phyloP scores from a whole-genome alignment of 495 filamentous ascomycete species.

The Aspergillus bridgeri region DNA sequence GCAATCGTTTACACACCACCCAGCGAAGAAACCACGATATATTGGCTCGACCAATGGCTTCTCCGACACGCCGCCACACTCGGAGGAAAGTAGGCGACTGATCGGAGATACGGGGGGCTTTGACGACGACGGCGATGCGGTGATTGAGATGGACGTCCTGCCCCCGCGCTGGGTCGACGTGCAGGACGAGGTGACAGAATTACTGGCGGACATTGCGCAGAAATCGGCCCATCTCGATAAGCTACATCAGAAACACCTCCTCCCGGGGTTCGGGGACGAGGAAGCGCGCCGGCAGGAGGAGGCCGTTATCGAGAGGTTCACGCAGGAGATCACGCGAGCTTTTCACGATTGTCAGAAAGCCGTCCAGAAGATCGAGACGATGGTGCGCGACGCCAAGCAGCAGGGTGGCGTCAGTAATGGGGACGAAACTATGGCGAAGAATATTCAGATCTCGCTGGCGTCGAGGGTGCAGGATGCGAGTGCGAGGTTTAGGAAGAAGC shows the following conservation, averaged over 20 bases:
- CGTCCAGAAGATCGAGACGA: conserved; percentile 79
- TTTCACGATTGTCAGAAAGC: conserved; percentile 88
- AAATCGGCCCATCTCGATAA: conserved; percentile 84
- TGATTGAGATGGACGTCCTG: conserved; percentile 97
- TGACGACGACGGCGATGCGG: conserved; percentile 85
- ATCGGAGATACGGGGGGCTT: conserved; percentile 69
- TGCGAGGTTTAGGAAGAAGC: conserved; percentile 90
- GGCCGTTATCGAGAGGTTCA: conserved; percentile 81
- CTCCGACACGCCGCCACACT: conserved; percentile 55
- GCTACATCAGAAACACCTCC: conserved; percentile 92
- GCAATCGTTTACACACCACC: conserved; percentile 95
- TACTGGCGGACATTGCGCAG: conserved; percentile 73
- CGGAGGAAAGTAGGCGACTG: conserved; percentile 81
- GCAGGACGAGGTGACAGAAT: conserved; percentile 85
- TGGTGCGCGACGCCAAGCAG: conserved; percentile 72
- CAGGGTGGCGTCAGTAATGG: conserved; percentile 65
- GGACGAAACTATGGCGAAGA: conserved; percentile 93
- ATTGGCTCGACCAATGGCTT: conserved; percentile 69
- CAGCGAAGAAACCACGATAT: conserved; percentile 77
- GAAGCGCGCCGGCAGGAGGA: conserved; percentile 80
- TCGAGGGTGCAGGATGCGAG: conserved; percentile 88
- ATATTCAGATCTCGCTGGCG: conserved; percentile 89
- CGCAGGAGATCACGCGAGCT: conserved; percentile 79
- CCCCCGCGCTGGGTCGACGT: conserved; percentile 95
- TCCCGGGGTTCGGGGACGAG: conserved; percentile 96